Evolutionary conservation across 1,139 yeast species (phyloP), one percentile per base, ranked within the genome.

Genomic region (Saccharomyces hybrid): DNA sequence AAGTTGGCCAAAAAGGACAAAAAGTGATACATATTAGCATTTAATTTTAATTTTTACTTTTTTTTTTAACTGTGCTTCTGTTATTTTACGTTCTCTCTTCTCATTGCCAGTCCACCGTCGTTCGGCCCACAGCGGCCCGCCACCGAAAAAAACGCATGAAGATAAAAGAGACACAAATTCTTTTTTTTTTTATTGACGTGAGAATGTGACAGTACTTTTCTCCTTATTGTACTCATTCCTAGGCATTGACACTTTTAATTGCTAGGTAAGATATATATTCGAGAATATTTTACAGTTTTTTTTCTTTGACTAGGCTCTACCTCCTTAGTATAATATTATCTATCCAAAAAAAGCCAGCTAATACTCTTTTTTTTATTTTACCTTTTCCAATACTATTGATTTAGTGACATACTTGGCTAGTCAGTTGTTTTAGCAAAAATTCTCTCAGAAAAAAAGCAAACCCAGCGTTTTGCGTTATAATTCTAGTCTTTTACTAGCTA

Each of bases 1-100:
- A 61, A 59, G 27, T 50, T 59, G 27, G 31, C 55, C 11, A 57
- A 53, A 31, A 54, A 52, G 51, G 59, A 56, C 30, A 32, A 50
- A 41, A 41, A 34, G 20, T 34, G 9, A 11, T 34, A 34, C 6
- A 14, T 34, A 14, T 14, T 14, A 14, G 20, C 9, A 7, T 34
- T 34, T 34, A 34, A 34, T 34, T 34, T n/a, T 16, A 7, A 34
- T 3, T 7, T 16, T 7, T 7, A 1, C 14, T 34, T 14, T 34
- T 34, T 13, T n/a, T 13, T n/a, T 32, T 32, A 5, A n/a, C 38
- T 14, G 2, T n/a, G n/a, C n/a, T 14, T 3, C 42, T 16, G 9
- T 13, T 16, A 9, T 16, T 9, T 23, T 8, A 7, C 5, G 14
- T 8, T 6, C 13, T n/a, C n/a, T n/a, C 42, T 14, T 34, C 13